Evolutionary conservation across 495 filamentous ascomycete genomes (phyloP), one percentile per base, ranked within the genome.

Genomic region (Trichoderma gamsii): DNA sequence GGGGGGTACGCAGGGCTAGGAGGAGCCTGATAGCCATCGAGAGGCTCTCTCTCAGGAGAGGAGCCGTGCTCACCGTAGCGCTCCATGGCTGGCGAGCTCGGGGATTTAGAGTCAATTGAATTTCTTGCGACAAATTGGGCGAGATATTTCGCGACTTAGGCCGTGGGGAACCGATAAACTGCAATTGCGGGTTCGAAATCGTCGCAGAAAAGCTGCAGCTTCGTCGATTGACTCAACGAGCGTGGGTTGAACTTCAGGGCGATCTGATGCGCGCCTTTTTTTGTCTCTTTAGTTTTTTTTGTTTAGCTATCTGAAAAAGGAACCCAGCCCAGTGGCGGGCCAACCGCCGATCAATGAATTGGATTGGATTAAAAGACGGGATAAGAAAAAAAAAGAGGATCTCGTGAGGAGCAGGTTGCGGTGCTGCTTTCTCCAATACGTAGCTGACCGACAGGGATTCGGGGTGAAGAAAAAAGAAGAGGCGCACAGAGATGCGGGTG

Each of bases 1-100:
- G 23, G 56, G 23, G 56, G 56, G 56, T 27, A 61, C 13, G 12
- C 8, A 13, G 9, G 56, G 56, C 56, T 61, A 8, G 27, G 23
- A 23, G 56, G 56, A 15, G 25, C 16, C 7, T 13, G 9, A 21
- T 61, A 61, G 56, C 9, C 56, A 16, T 61, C 56, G 25, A 61
- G 56, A 61, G 56, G 56, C 11, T 61, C 56, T 32, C 56, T 27
- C 56, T 61, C 56, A 25, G 25, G 23, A 29, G 56, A 61, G 56
- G 29, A 2, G 56, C 56, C 56, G 13, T 61, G 56, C 12, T 32
- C 25, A 61, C 56, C 56, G 56, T 61, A 61, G 25, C 56, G 56
- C 27, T 61, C 27, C 56, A 61, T 61, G 56, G 25, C 56, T 61
- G 56, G 25, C 56, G 23, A 21, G 25, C 27, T 61, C 29, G 49